These are phyloP conservation scores for Penicillium taxi DNA, from an alignment of 495 filamentous ascomycete species.

Conservation along the genomic window DNA sequence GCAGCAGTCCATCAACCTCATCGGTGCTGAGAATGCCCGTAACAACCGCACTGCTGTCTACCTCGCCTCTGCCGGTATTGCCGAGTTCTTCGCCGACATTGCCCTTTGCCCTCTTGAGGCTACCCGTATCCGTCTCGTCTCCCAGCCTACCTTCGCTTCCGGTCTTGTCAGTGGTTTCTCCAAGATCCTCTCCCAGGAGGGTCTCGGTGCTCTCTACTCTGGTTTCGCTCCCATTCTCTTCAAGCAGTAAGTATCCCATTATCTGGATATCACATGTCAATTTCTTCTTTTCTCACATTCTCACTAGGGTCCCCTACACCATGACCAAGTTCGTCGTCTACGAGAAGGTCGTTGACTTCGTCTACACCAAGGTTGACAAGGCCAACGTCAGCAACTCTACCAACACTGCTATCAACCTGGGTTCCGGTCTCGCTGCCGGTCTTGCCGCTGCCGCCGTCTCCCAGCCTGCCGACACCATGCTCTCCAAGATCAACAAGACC, in stretches of 20 bases:
- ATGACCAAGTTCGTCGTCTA: slow-evolving; percentile 99
- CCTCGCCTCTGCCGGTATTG: slow-evolving; percentile 72
- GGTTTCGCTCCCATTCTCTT: slow-evolving; percentile 90
- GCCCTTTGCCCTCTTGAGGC: slow-evolving; percentile 91
- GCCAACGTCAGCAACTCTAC: slow-evolving; percentile 56
- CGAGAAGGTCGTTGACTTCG: slow-evolving; percentile 85
- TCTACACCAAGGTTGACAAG: slow-evolving; percentile 73
- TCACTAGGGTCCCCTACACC: slow-evolving; percentile 85
- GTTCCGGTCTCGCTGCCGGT: slow-evolving; percentile 92
- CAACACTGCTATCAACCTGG: slow-evolving; percentile 89
- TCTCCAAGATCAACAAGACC: slow-evolving; percentile 99
- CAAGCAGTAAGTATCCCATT: slow-evolving; percentile 81
- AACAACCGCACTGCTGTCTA: slow-evolving; percentile 86
- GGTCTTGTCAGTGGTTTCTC: slow-evolving; percentile 74
- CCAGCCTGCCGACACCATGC: slow-evolving; percentile 98
- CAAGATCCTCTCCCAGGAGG: slow-evolving; percentile 81
- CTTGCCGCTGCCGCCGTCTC: slow-evolving; percentile 95
- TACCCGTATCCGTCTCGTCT: slow-evolving; percentile 91
- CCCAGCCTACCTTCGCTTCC: slow-evolving; percentile 76
- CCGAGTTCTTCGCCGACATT: slow-evolving; percentile 92
- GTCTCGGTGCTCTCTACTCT: slow-evolving; percentile 85
- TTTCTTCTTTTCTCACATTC: slow-evolving; percentile 5
- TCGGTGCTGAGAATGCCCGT: slow-evolving; percentile 71
- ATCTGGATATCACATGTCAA: not conserved
- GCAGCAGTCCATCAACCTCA: slow-evolving; percentile 76